Conservation (phyloP, 2,329 filamentous ascomycete genomes). For the Trichoderma asperellum region DNA sequence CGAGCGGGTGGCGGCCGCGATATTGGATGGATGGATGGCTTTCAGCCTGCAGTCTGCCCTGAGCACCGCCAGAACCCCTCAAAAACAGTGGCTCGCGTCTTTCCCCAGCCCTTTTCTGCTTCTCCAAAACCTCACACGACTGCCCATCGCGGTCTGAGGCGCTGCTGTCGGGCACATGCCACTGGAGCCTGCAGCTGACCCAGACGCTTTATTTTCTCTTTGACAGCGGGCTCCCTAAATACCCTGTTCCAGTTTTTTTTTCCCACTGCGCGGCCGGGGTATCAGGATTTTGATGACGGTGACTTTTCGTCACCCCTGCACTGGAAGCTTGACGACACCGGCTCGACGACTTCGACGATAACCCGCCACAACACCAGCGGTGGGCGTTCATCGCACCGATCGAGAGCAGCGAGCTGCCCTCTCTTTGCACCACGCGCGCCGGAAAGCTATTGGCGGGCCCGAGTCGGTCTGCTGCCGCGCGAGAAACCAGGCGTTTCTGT, state of each 20-base stretch:
- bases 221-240: conserved; percentile 22
- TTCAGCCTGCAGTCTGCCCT: conserved; percentile 23
- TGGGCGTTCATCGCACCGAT: background rate
- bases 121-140: conserved; percentile 7
- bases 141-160: conserved; percentile 20
- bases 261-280: conserved; percentile 22
- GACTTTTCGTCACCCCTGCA: conserved; percentile 22
- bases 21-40: conserved; percentile 2
- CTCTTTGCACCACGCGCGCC: conserved; percentile 14
- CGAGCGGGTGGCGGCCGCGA: conserved; percentile 1
- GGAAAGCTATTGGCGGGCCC: background rate
- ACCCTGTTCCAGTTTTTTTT: conserved; percentile 5
- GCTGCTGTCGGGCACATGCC: conserved; percentile 22
- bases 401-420: conserved; percentile 5
- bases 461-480: background rate
- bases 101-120: background rate
- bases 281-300: conserved; percentile 28
- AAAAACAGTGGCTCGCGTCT: conserved; percentile 1
- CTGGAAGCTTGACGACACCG: conserved; percentile 13
- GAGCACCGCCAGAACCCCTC: conserved; percentile 18
- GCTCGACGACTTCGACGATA: conserved; percentile 23
- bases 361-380: conserved; percentile 18
- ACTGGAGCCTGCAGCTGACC: conserved; percentile 17
- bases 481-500: conserved; percentile 10
- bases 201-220: background rate